Percentiles rank a stretch among this genome's conserved stretches.
Evolutionary conservation across 805 yeast genomes (phyloP).

Genomic region (Barnettozyma wickerhamii): DNA sequence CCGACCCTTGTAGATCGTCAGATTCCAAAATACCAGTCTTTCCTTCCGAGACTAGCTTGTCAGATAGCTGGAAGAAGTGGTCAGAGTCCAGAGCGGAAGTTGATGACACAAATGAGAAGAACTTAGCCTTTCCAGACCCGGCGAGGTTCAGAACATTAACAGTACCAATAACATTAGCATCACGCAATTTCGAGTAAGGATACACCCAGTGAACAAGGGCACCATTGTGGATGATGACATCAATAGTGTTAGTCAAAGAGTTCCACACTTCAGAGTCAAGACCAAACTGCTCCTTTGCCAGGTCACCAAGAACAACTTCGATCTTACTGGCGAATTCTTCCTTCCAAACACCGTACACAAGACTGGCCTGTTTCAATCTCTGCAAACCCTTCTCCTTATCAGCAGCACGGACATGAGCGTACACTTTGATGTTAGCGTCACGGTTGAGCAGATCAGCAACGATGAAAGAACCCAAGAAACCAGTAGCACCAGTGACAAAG

Average conservation of each 20-base stretch:
- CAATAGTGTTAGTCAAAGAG: slow-evolving; percentile 53
- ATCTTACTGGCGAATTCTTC: slow-evolving; percentile 53
- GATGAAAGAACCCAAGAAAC: slow-evolving; percentile 91
- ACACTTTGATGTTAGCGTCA: slow-evolving; percentile 50
- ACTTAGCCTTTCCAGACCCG: slow-evolving; percentile 76
- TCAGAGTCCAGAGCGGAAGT: slow-evolving; percentile 90
- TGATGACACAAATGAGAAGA: slow-evolving; percentile 88
- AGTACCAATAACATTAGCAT: slow-evolving; percentile 89
- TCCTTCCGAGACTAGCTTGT: slow-evolving; percentile 59
- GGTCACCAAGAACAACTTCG: slow-evolving; percentile 77
- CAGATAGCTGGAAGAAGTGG: slow-evolving; percentile 74
- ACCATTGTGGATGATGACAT: slow-evolving; percentile 91
- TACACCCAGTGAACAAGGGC: slow-evolving; percentile 99
- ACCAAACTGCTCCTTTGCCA: slow-evolving; percentile 73
- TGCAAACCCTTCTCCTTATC: slow-evolving; percentile 64
- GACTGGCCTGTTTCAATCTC: slow-evolving; percentile 70
- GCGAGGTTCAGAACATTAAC: slow-evolving; percentile 74
- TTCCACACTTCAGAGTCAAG: slow-evolving; percentile 53
- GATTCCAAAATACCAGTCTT: slow-evolving; percentile 71
- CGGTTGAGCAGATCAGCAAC: slow-evolving; percentile 71
- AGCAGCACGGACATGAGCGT: slow-evolving; percentile 89
- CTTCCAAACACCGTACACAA: slow-evolving; percentile 66
- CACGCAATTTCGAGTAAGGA: slow-evolving; percentile 86
- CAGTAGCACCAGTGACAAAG: slow-evolving; percentile 94
- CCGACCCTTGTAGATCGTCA: slow-evolving; percentile 80